Conservation (phyloP, 2,329 filamentous ascomycete species). For the Pseudocercospora crystallina region DNA sequence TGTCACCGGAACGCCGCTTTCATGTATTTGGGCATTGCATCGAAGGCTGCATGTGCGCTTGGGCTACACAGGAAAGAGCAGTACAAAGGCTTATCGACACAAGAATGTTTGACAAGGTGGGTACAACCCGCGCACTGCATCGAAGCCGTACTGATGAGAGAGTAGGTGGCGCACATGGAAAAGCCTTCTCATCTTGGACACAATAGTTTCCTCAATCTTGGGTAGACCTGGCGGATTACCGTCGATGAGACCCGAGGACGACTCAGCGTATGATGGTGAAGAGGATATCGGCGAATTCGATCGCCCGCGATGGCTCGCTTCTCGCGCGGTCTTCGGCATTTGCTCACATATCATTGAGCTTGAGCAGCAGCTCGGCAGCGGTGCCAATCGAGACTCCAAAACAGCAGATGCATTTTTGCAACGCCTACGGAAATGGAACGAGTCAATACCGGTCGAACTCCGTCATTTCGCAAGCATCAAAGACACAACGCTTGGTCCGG, state of each 20-base stretch:
- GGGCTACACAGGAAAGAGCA: slow-evolving; percentile 50
- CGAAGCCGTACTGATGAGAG: no score
- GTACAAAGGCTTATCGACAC: slow-evolving; percentile 17
- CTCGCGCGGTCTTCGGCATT: slow-evolving; percentile 17
- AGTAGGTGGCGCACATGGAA: slow-evolving; percentile 40
- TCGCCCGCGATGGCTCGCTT: slow-evolving; percentile 18
- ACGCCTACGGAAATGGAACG: slow-evolving; percentile 23
- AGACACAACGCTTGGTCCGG: slow-evolving; percentile 16
- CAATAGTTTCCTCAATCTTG: slow-evolving; percentile 51
- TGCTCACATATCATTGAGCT: slow-evolving; percentile 25
- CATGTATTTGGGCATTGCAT: slow-evolving; percentile 63
- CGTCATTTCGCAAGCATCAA: slow-evolving; percentile 25
- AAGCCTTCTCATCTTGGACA: slow-evolving; percentile 50
- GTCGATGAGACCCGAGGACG: slow-evolving; percentile 17
- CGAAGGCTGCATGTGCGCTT: slow-evolving; percentile 57
- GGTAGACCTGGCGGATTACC: slow-evolving; percentile 43
- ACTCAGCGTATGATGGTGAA: slow-evolving; percentile 18
- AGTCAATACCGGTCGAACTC: slow-evolving; percentile 20
- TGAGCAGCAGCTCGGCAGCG: slow-evolving; percentile 22
- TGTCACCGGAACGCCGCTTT: slow-evolving; percentile 62
- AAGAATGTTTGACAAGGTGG: slow-evolving; percentile 34
- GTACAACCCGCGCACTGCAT: no score
- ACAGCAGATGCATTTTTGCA: slow-evolving; percentile 21
- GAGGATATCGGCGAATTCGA: slow-evolving; percentile 11
- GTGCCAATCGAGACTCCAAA: slow-evolving; percentile 13